Evolutionary conservation across 441 rosid genomes (phyloP), one percentile per base, ranked within the genome.

Genomic region (Hura crepitans): DNA sequence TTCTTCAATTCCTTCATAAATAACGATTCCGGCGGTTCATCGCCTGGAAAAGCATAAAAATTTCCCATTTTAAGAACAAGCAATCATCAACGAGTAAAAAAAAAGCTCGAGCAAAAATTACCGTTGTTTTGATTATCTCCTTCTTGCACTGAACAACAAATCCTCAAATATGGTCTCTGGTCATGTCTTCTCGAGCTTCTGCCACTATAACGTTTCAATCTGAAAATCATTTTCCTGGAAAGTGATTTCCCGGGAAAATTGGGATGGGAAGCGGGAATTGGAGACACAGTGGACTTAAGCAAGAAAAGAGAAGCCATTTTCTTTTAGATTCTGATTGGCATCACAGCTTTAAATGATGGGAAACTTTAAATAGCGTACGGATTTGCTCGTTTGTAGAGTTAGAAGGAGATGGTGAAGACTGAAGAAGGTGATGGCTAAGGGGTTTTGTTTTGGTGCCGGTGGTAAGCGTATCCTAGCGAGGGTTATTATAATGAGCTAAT

Each of bases 1-100:
- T 87, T 87, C 83, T 83, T 90, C 72, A 95, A 68, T 66, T 95
- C 99, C 85, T 95, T 95, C 95, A 92, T 84, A 70, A 95, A 95
- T 72, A 90, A 81, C 2, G 97, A 95, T 61, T 95, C 99, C 5
- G 99, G 93, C 42, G 95, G 95, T 71, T 90, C 99, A 64, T 92
- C 97, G 42, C 93, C 98, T 95, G 65, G 18, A 45, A 57, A 68
- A 14, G 7, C 22, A 51, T 25, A 15, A 57, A 42, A 64, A 18
- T 25, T 33, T 10, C 46, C 12, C 27, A 43, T 28, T 3, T 25
- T 15, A 20, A 28, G 45, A 57, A 28, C 8, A 51, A 56, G 20
- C 31, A 68, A 27, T 18, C 23, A 61, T 14, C 10, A 62, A 31
- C 9, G 13, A 69, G 56, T 57, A 27, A 67, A 2, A 9, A 6